Percentiles rank a stretch among this genome's conserved stretches.
Conservation (phyloP, 2,329 filamentous ascomycete species). For the Thelonectria discophora region DNA sequence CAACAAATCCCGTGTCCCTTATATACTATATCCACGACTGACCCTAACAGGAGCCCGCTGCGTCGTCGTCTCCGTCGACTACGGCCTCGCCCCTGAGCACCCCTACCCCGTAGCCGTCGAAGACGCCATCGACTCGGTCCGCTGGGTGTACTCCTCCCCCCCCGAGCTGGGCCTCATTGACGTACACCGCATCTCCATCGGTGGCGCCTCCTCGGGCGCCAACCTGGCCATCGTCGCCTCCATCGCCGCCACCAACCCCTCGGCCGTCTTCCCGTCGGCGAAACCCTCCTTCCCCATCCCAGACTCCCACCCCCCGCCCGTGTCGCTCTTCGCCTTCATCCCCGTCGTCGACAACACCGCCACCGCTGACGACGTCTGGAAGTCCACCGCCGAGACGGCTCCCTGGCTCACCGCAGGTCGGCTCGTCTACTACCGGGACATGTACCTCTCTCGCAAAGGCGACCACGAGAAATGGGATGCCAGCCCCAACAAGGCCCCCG, state of each 20-base stretch:
- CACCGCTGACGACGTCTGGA: conserved; percentile 39
- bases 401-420: conserved; percentile 47
- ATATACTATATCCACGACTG: not conserved
- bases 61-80: conserved; percentile 45
- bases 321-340: conserved; percentile 39
- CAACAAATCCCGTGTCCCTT: not conserved
- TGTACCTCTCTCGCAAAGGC: conserved; percentile 43
- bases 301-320: conserved; percentile 8
- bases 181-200: conserved; percentile 40
- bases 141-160: conserved; percentile 41
- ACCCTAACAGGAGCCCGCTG: conserved; percentile 36
- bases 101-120: conserved; percentile 48
- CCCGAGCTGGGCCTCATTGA: conserved; percentile 40
- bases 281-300: conserved; percentile 26
- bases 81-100: conserved; percentile 49
- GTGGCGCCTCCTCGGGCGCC: conserved; percentile 45
- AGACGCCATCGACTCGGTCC: conserved; percentile 45
- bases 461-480: conserved; percentile 44
- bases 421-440: conserved; percentile 49
- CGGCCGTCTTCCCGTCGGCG: conserved; percentile 29
- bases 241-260: conserved; percentile 31
- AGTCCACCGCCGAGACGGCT: conserved; percentile 39
- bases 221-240: conserved; percentile 39
- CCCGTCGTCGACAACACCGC: conserved; percentile 50
- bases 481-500: conserved; percentile 44